These are phyloP conservation scores for Boletellus sp. DNA, from an alignment of 768 basidiomycete genomes.

Conservation along the genomic window DNA sequence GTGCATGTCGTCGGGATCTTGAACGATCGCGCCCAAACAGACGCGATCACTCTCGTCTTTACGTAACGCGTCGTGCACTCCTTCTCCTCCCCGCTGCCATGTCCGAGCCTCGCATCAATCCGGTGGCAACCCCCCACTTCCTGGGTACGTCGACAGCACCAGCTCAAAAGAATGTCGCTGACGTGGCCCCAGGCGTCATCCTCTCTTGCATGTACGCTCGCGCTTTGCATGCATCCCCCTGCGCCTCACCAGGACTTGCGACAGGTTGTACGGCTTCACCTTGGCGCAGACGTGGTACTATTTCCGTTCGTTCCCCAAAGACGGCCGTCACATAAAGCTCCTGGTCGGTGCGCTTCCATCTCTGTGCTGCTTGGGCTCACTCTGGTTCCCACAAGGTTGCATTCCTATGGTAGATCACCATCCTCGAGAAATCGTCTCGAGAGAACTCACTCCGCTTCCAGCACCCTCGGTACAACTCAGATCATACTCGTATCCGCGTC, in stretches of 20 bases:
- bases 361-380: background rate
- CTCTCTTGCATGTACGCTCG: constrained; percentile 31
- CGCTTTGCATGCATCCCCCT: background rate
- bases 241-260: background rate
- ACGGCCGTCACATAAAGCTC: constrained; percentile 29
- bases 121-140: constrained; percentile 27
- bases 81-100: constrained; percentile 4
- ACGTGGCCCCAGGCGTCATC: constrained; percentile 27
- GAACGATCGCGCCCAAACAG: constrained; percentile 31
- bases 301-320: constrained; percentile 30
- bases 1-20: too few species aligned
- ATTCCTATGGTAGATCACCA: constrained; percentile 21
- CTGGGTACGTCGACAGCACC: constrained; percentile 14
- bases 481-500: constrained; percentile 29
- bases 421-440: background rate
- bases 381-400: constrained; percentile 18
- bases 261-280: constrained; percentile 35
- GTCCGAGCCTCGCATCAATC: constrained; percentile 3
- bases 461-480: constrained; percentile 27
- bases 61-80: background rate
- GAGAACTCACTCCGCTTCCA: constrained; percentile 9
- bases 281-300: constrained; percentile 34
- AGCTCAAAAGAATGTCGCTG: background rate
- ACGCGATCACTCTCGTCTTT: constrained; percentile 19
- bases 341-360: constrained; percentile 19